A percentile compares a stretch with the other conserved stretches of the same genome.
These are phyloP conservation scores for Gymnopus androsaceus DNA, from an alignment of 1,284 basidiomycete genomes.

Conservation along the genomic window DNA sequence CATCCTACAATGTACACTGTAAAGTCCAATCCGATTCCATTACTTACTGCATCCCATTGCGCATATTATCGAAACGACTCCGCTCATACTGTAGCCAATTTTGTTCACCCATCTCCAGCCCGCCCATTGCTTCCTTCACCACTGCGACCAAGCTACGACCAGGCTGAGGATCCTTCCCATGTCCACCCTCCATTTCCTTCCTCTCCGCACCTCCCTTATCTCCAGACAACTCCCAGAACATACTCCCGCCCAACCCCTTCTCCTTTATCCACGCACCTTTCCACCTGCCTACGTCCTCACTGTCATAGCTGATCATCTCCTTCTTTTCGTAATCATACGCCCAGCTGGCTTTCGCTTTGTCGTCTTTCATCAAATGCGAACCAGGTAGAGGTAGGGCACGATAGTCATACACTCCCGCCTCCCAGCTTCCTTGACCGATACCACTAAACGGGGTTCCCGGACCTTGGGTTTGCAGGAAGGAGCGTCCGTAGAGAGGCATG, in stretches of 20 bases:
- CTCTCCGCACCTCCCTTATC: constrained; percentile 57
- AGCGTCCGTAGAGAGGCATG: constrained; percentile 89
- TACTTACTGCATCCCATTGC: constrained; percentile 54
- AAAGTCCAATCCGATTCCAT: not conserved
- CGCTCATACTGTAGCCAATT: constrained; percentile 76
- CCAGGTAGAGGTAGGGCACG: constrained; percentile 74
- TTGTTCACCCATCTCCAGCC: constrained; percentile 53
- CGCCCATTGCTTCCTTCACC: constrained; percentile 76
- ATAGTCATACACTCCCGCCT: constrained; percentile 82
- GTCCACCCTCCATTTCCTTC: constrained; percentile 70
- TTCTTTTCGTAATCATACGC: constrained; percentile 65
- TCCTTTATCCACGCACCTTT: constrained; percentile 78
- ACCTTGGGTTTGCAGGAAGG: constrained; percentile 85
- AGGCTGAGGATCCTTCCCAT: constrained; percentile 61
- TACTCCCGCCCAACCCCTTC: constrained; percentile 74
- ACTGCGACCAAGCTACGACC: constrained; percentile 66
- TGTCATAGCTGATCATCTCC: constrained; percentile 84
- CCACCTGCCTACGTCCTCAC: constrained; percentile 62
- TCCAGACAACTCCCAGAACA: constrained; percentile 87
- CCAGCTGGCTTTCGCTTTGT: constrained; percentile 68
- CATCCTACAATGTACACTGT: too few relatives aligned
- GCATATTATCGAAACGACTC: constrained; percentile 78
- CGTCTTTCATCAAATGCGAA: constrained; percentile 61
- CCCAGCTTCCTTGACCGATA: constrained; percentile 74
- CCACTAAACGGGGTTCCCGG: constrained; percentile 80